Percentiles rank a stretch among this genome's conserved stretches.
phyloP scores from a whole-genome alignment of 331 rosid species.

The Telfairia occidentalis region DNA sequence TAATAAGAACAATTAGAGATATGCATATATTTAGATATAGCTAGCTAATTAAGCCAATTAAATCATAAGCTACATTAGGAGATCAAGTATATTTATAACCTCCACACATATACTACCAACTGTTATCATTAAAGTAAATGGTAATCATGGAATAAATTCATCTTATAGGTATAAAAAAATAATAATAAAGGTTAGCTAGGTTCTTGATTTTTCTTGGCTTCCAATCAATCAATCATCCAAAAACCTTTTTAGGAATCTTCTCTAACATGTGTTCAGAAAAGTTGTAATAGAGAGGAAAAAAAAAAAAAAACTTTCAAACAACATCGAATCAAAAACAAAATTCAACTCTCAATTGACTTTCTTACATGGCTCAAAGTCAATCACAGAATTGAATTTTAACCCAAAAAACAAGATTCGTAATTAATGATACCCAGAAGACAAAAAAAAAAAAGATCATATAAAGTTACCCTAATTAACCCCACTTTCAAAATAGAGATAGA shows the following conservation, averaged over 20 bases:
- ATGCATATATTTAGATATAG: neutral
- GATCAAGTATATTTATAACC: neutral
- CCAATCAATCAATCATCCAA: constrained; percentile 8
- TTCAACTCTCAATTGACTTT: neutral
- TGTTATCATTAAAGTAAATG: constrained; percentile 1
- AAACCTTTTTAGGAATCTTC: constrained; percentile 1
- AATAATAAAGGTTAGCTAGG: neutral
- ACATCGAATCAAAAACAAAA: neutral
- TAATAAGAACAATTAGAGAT: neutral
- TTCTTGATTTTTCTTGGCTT: constrained; percentile 1
- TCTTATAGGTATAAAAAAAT: neutral
- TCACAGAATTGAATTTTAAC: neutral
- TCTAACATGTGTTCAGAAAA: neutral
- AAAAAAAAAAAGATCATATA: neutral
- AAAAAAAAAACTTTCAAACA: neutral
- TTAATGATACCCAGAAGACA: neutral
- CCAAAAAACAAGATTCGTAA: neutral
- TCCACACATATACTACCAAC: neutral
- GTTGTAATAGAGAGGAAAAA: neutral
- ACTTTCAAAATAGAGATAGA: neutral
- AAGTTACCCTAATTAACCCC: neutral
- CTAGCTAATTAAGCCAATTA: neutral
- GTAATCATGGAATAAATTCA: constrained; percentile 1
- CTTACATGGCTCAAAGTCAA: neutral
- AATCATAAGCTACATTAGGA: neutral